Percentiles rank a stretch among this genome's conserved stretches.
These are phyloP conservation scores for Populus deltoides DNA, from an alignment of 345 rosid species.

Conservation along the genomic window DNA sequence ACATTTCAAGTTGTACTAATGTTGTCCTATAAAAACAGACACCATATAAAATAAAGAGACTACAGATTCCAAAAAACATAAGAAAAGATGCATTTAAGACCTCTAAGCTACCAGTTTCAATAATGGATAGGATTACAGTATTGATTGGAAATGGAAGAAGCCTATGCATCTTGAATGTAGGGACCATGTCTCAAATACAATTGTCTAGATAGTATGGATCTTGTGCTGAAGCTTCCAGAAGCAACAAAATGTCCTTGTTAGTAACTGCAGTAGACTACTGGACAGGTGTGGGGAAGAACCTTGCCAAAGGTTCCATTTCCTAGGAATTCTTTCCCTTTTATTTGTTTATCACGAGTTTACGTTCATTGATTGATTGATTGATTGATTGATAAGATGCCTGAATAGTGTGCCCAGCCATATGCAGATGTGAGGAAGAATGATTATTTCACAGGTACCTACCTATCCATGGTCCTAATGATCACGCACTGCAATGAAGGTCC, in stretches of 20 bases:
- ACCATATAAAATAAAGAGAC: background rate
- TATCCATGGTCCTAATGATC: background rate
- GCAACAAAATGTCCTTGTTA: background rate
- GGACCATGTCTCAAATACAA: background rate
- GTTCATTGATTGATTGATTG: background rate
- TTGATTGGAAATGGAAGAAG: background rate
- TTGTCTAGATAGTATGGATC: background rate
- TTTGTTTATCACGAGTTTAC: background rate
- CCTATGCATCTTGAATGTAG: background rate
- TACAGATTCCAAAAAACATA: background rate
- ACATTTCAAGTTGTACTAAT: slow-evolving; percentile 5
- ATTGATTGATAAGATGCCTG: background rate
- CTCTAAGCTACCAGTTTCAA: background rate
- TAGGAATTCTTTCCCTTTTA: background rate
- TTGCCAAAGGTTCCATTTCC: background rate
- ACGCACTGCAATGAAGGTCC: background rate
- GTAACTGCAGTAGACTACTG: too few relatives aligned
- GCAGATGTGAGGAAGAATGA: background rate
- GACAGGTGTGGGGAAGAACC: too few relatives aligned
- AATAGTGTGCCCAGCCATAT: background rate
- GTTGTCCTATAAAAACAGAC: slow-evolving; percentile 2
- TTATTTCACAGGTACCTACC: background rate
- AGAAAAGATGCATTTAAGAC: background rate
- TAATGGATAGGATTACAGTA: background rate
- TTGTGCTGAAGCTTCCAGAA: background rate